phyloP scores from a whole-genome alignment of 305 asterid genomes.

The Stenogyne calaminthoides region DNA sequence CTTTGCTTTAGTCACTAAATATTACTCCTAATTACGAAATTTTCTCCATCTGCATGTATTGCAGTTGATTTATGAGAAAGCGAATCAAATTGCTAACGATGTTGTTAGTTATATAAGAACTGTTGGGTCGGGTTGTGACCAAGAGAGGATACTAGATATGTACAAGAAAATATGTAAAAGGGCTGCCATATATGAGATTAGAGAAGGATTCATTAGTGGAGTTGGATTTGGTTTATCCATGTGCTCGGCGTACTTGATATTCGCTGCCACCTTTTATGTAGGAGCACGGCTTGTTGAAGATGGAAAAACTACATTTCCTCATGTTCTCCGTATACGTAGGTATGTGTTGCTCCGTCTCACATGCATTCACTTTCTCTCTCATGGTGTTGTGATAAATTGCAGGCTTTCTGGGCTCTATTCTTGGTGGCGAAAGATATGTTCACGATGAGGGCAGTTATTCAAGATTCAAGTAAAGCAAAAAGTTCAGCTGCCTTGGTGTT shows the following conservation, averaged over 20 bases:
- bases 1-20: not conserved
- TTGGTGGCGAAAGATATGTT: conserved; percentile 20
- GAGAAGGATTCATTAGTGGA: conserved; percentile 29
- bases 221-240: conserved; percentile 34
- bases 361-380: not conserved
- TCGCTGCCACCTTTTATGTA: conserved; percentile 29
- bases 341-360: not conserved
- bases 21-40: not conserved
- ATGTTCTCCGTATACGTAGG: conserved; percentile 33
- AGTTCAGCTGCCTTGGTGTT: conserved; percentile 27
- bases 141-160: conserved; percentile 29
- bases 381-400: not conserved
- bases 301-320: conserved; percentile 15
- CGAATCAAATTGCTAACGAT: conserved; percentile 36
- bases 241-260: conserved; percentile 13
- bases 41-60: not conserved
- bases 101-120: conserved; percentile 35
- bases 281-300: conserved; percentile 33
- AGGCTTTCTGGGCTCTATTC: conserved; percentile 36
- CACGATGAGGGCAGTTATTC: not conserved
- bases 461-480: conserved; percentile 33
- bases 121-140: conserved; percentile 35
- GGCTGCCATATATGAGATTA: conserved; percentile 11
- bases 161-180: conserved; percentile 34
- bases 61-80: conserved; percentile 30